phyloP scores from a whole-genome alignment of 306 rosid genomes.

The Prunus mongolica region DNA sequence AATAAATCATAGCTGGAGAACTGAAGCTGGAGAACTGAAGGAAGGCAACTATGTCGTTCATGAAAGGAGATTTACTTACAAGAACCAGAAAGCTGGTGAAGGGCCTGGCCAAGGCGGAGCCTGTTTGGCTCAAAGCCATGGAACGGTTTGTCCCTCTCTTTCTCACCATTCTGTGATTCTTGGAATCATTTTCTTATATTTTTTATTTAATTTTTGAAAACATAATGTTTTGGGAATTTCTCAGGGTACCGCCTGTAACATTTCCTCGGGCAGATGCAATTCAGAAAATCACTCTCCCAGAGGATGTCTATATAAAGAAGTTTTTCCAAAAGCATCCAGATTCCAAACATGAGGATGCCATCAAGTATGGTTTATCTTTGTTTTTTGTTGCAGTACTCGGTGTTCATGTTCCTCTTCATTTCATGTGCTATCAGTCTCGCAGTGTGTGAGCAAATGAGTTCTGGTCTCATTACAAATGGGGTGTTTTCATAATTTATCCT shows the following conservation, averaged over 20 bases:
- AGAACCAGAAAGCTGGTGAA: slow-evolving; percentile 77
- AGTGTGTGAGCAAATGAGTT: background rate
- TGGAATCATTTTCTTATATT: background rate
- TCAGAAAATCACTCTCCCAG: slow-evolving; percentile 68
- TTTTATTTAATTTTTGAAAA: background rate
- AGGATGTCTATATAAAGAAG: slow-evolving; percentile 67
- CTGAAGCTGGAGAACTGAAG: background rate
- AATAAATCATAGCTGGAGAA: background rate
- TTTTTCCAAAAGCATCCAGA: slow-evolving; percentile 76
- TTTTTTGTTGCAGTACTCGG: slow-evolving; percentile 7
- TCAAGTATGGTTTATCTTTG: slow-evolving; percentile 43
- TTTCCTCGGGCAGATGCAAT: slow-evolving; percentile 68
- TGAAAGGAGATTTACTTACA: slow-evolving; percentile 65
- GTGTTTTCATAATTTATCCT: background rate
- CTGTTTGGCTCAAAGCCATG: slow-evolving; percentile 95
- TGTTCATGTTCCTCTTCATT: background rate
- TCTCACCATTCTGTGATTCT: background rate
- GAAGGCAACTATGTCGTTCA: slow-evolving; percentile 60
- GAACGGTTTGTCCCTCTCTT: slow-evolving; percentile 50
- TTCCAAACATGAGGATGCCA: slow-evolving; percentile 60
- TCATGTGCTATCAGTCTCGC: background rate
- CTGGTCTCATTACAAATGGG: background rate
- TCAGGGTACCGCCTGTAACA: slow-evolving; percentile 77
- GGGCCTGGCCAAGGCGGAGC: slow-evolving; percentile 79
- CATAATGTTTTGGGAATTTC: background rate